phyloP scores from a whole-genome alignment of 345 rosid species.

The Salix dunnii region DNA sequence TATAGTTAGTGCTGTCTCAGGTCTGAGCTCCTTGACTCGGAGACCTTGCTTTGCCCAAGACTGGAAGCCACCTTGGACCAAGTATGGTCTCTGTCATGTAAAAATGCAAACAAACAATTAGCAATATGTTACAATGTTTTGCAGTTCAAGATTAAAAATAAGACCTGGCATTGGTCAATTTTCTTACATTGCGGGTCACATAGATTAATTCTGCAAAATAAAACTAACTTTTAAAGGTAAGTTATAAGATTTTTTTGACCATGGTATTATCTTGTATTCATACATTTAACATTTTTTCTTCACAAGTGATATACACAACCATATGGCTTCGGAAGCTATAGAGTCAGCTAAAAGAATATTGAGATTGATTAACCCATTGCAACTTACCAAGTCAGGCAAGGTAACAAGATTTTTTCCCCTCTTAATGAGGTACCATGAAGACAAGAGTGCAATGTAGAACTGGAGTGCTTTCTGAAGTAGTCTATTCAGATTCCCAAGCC shows the following conservation, averaged over 20 bases:
- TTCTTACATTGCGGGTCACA: not conserved
- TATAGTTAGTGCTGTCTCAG: slow-evolving; percentile 69
- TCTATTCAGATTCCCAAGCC: not conserved
- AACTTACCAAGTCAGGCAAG: not conserved
- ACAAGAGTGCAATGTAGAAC: not conserved
- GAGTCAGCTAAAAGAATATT: not conserved
- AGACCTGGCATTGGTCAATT: not conserved
- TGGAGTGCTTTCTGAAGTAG: not conserved
- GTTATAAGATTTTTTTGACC: not conserved
- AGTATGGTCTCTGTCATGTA: slow-evolving; percentile 59
- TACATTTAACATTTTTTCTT: not conserved
- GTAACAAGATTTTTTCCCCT: not conserved
- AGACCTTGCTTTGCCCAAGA: slow-evolving; percentile 80
- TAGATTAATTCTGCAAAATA: not conserved
- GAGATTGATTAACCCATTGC: not conserved
- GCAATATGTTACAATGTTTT: not conserved
- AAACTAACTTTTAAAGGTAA: not conserved
- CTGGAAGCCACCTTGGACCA: slow-evolving; percentile 82
- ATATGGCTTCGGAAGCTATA: not conserved
- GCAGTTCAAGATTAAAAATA: not conserved
- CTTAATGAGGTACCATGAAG: not conserved
- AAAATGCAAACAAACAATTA: slow-evolving; percentile 13
- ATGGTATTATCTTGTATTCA: not conserved
- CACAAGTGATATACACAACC: not conserved
- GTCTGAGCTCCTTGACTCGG: slow-evolving; percentile 71